Percentiles rank a stretch among this genome's conserved stretches.
These are phyloP conservation scores for Quercus suber DNA, from an alignment of 306 rosid genomes.

Conservation along the genomic window DNA sequence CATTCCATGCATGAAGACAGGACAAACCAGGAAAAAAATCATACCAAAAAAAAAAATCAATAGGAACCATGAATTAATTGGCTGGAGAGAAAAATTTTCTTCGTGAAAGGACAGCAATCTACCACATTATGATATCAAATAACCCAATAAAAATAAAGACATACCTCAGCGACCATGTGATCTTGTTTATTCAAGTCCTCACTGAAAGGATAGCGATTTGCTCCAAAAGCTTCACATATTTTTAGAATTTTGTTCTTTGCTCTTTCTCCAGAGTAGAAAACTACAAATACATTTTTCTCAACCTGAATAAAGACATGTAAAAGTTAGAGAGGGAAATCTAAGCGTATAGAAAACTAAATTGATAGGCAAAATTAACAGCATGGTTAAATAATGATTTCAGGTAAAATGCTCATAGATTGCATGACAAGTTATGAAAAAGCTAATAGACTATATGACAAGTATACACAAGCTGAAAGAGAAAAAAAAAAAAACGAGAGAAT, in stretches of 20 bases:
- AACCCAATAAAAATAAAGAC: slow-evolving; percentile 20
- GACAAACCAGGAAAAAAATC: background rate
- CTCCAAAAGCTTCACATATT: slow-evolving; percentile 96
- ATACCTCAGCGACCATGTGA: slow-evolving; percentile 43
- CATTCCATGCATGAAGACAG: background rate
- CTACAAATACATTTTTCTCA: slow-evolving; percentile 93
- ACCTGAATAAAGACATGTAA: slow-evolving; percentile 45
- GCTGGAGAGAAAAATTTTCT: background rate
- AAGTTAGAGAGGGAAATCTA: slow-evolving; percentile 1
- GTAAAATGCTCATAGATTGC: background rate
- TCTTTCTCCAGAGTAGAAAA: slow-evolving; percentile 90
- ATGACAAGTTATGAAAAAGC: background rate
- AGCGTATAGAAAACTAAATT: slow-evolving; percentile 3
- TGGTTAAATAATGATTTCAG: background rate
- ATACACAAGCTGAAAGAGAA: too few species aligned
- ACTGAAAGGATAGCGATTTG: slow-evolving; percentile 87
- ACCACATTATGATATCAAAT: background rate
- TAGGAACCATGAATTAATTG: background rate
- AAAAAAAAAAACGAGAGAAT: too few species aligned
- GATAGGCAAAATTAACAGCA: background rate
- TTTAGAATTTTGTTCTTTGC: slow-evolving; percentile 84
- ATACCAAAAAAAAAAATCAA: background rate
- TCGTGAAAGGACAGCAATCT: background rate
- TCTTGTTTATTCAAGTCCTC: slow-evolving; percentile 58
- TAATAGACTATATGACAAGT: too few species aligned